phyloP scores from a whole-genome alignment of 2,329 filamentous ascomycete genomes.

The Ceratocystis harringtonii region DNA sequence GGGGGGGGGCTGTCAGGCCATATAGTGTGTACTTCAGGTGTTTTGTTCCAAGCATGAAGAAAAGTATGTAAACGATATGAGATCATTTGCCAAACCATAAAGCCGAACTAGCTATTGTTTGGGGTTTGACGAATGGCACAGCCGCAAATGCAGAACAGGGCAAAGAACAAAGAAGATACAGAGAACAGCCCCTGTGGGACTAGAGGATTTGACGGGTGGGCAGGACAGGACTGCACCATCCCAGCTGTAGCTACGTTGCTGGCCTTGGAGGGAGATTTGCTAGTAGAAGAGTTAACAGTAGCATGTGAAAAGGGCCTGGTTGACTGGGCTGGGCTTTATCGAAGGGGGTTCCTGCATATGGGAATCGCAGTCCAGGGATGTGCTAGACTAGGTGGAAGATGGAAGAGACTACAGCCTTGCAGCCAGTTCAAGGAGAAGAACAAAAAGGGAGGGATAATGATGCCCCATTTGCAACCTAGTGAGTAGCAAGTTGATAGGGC shows the following conservation, averaged over 20 bases:
- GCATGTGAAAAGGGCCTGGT: background rate
- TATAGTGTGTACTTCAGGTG: too few species aligned
- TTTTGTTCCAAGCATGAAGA: background rate
- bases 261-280: too few species aligned
- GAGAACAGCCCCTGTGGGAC: background rate
- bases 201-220: conserved; percentile 4
- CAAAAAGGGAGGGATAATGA: too few species aligned
- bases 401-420: background rate
- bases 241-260: background rate
- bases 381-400: background rate
- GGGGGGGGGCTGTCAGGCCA: background rate
- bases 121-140: background rate
- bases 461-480: too few species aligned
- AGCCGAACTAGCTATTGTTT: background rate
- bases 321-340: background rate
- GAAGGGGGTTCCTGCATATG: too few species aligned
- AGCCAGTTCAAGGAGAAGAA: too few species aligned
- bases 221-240: background rate
- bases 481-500: too few species aligned
- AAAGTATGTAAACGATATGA: conserved; percentile 2
- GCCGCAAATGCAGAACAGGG: background rate
- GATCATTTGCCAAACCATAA: background rate
- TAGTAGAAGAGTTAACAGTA: too few species aligned
- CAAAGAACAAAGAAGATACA: background rate
- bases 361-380: too few species aligned